Base-by-base conservation (phyloP, 192 early-diverging fungal genomes). In the Phlyctochytrium planicorne region DNA sequence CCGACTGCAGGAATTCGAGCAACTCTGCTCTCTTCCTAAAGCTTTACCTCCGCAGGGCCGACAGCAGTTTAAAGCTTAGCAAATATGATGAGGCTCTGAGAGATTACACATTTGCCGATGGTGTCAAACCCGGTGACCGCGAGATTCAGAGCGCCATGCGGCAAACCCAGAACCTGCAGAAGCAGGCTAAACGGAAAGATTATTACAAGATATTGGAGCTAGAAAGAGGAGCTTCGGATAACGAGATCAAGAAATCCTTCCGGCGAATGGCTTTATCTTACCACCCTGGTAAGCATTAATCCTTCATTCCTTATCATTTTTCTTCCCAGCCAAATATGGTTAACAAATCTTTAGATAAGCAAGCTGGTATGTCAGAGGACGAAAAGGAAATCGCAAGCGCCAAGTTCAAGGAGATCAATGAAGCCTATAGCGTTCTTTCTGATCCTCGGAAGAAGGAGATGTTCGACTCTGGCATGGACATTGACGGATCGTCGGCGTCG, bases 121-220 rank as follows among this genome's bases (percentile, higher is more conserved):
- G 84, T 30, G 61, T 87, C 31, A 87, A 92, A 36, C 76, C 86
- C 34, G 69, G 75, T 29, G 89, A 94, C 67, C 68, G 52, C 34
- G 79, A 81, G 53, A 80, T 87, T 32, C 37, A 73, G 24, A 35
- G 50, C 34, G 81, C 87, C 56, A 40, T 81, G 29, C 78, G 79
- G 30, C 78, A 77, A 53, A 90, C 92, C 3, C 83, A 93, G 75
- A 61, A 83, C 34, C 81, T 84, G 59, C 68, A 84, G 31, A 88
- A 89, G 65, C 81, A 87, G 60, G 83, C 93, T n/a, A 78, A 89
- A 77, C 86, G 93, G 59, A 98, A 98, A 73, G 95, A 99, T 73
- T 98, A 96, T 70, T 99, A 99, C 79, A 88, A 95, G 76, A 91
- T 97, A 63, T 73, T 99, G 20, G 92, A 89, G 10, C 74, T 96